Evolutionary conservation across 2,329 filamentous ascomycete species (phyloP).

Genomic region (Pleoardoris graminearum): DNA sequence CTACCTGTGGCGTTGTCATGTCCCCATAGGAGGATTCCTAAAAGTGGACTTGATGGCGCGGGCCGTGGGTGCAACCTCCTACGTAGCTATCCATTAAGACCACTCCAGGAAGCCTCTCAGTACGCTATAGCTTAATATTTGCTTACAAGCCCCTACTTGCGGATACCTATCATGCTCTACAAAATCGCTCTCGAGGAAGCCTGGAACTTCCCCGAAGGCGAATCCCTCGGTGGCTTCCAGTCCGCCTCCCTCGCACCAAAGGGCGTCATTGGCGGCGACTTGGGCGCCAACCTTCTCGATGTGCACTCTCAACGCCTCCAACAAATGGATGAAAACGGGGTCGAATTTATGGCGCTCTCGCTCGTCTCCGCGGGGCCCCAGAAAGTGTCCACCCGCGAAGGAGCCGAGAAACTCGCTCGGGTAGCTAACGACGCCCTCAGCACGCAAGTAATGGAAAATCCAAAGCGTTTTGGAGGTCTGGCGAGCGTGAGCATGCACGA

Average conservation of each 20-base stretch:
- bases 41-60: background rate
- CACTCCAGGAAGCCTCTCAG: too few relatives aligned
- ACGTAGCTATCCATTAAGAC: too few relatives aligned
- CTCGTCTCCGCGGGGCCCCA: conserved; percentile 55
- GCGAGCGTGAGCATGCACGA: conserved; percentile 53
- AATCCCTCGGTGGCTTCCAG: conserved; percentile 64
- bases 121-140: too few relatives aligned
- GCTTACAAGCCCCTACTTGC: background rate
- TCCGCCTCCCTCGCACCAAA: conserved; percentile 14
- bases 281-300: conserved; percentile 56
- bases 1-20: background rate
- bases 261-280: conserved; percentile 63
- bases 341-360: conserved; percentile 53
- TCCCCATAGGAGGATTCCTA: background rate
- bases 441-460: conserved; percentile 46
- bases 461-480: conserved; percentile 49
- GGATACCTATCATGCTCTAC: conserved; percentile 9
- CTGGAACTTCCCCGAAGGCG: conserved; percentile 59
- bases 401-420: conserved; percentile 48
- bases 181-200: conserved; percentile 24
- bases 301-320: conserved; percentile 48
- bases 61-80: too few relatives aligned
- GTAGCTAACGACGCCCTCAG: conserved; percentile 53
- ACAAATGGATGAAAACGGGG: conserved; percentile 51
- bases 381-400: conserved; percentile 49